Evolutionary conservation across 2,329 filamentous ascomycete genomes (phyloP), one percentile per base, ranked within the genome.

Genomic region (Ambrosiella xylebori): DNA sequence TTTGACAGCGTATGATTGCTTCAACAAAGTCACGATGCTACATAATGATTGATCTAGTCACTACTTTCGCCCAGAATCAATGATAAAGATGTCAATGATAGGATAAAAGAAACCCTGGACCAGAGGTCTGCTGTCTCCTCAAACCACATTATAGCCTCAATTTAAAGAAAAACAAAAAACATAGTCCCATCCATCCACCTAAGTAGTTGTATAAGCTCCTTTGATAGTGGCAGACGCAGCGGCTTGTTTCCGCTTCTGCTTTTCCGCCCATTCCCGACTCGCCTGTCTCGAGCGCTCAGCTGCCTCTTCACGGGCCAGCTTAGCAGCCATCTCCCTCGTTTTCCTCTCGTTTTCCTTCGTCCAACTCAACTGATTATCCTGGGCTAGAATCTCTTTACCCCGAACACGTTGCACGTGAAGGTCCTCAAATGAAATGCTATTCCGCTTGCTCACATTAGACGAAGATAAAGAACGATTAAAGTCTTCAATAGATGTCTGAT

Each of bases 211-310:
- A 51, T 47, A 47, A 13, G 12, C 11, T 15, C 8, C 2, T 17
- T 47, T 47, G 3, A 47, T 47, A 13, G 19, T 12, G 35, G 19
- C 13, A n/a, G 9, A n/a, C 53, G 12, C 47, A 27, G 19, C 47
- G 12, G 3, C 19, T 57, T 69, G 68, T 64, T 72, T 76, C 15
- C 66, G 70, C 41, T 71, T 71, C 65, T 78, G 76, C 68, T 76
- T 80, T 65, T 81, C 78, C 9, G 79, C 79, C 79, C 80, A 83
- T 63, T 81, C 77, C 39, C 79, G 74, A 62, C 79, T 79, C 60
- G 77, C 73, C 65, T 74, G 71, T 57, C 80, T 74, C 57, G 78
- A 80, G 64, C 77, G 73, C 67, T 84, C 79, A 8, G 81, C 80
- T 27, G 81, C 81, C 64, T 80, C 72, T 63, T 80, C 75, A 50